Evolutionary conservation across 352 stramenopile genomes (phyloP).

Genomic region (Phytophthora sp.): DNA sequence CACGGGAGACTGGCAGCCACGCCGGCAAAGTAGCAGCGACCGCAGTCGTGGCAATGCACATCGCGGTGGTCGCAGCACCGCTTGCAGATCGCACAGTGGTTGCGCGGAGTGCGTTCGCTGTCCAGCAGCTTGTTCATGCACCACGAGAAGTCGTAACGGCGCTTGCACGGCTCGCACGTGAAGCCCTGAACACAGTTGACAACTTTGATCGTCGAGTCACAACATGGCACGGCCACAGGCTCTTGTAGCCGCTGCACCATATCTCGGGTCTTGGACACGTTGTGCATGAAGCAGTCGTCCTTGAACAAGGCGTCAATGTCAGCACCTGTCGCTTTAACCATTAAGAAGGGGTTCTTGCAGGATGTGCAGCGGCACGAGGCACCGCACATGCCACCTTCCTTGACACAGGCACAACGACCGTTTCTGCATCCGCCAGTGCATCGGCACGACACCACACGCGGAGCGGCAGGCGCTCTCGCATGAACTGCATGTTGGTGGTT

Average conservation of each 20-base stretch:
- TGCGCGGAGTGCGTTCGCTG: slow-evolving; percentile 72
- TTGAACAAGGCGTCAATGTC: slow-evolving; percentile 77
- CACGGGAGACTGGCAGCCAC: slow-evolving; percentile 79
- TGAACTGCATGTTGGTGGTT: slow-evolving; percentile 14
- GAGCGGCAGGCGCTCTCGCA: slow-evolving; percentile 23
- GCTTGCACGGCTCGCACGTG: slow-evolving; percentile 54
- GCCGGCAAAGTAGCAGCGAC: slow-evolving; percentile 86
- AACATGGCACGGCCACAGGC: slow-evolving; percentile 69
- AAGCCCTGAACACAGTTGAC: slow-evolving; percentile 82
- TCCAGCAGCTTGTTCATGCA: slow-evolving; percentile 84
- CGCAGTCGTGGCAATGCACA: slow-evolving; percentile 84
- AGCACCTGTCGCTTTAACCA: slow-evolving; percentile 77
- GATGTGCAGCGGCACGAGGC: slow-evolving; percentile 81
- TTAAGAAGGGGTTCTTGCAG: slow-evolving; percentile 88
- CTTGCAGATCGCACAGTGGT: slow-evolving; percentile 89
- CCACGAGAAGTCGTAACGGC: slow-evolving; percentile 81
- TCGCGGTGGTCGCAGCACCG: slow-evolving; percentile 88
- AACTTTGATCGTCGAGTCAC: slow-evolving; percentile 60
- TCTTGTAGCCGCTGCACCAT: slow-evolving; percentile 83
- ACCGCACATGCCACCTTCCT: slow-evolving; percentile 82
- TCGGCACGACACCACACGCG: slow-evolving; percentile 72
- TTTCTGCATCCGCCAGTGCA: slow-evolving; percentile 86
- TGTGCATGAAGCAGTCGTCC: slow-evolving; percentile 89
- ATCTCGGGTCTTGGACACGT: slow-evolving; percentile 85
- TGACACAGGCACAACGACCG: slow-evolving; percentile 82